Evolutionary conservation across 352 stramenopile species (phyloP), one percentile per base, ranked within the genome.

Genomic region (Globisporangium spinosum): DNA sequence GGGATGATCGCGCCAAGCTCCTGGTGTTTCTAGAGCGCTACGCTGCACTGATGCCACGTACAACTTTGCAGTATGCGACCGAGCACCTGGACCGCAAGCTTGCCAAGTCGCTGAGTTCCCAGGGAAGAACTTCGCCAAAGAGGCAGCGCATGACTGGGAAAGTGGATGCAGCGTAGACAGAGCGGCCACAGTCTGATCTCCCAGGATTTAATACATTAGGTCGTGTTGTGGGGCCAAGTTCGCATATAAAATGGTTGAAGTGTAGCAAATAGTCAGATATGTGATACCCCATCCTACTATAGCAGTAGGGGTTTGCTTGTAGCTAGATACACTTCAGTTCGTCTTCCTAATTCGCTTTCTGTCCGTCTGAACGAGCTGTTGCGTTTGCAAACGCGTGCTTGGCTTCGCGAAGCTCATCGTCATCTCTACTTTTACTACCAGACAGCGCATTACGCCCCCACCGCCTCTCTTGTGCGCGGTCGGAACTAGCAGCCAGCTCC

Each of bases 41-140:
- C 63, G 65, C 69, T 9, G 1, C 58, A 15, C 58, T 72, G 22
- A 13, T 43, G 20, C 43, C 58, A 8, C 67, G 63, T 2, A 71
- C 65, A 13, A 72, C 69, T 17, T n/a, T 74, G 54, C 49, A 67
- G 34, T 74, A 74, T n/a, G 69, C 69, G 20, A 74, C 69, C 27
- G 65, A 74, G 58, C 69, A 74, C 56, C 45, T 74, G 29, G 40
- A 58, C 22, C 27, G 45, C 15, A 23, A 45, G 4, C 53, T 69
- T 3, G 69, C 57, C 17, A 69, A 69, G 58, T 58, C 51, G 22
- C 58, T 70, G 9, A 23, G 65, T 3, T 59, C 64, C 1, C 64
- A 40, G 6, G 64, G 25, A 2, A 49, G 3, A 3, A 22, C 15
- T n/a, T 60, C 55, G 9, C 3, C 23, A 23, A 64, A 64, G 38